Percentiles rank a stretch among this genome's conserved stretches.
Evolutionary conservation across 768 basidiomycete species (phyloP).

Genomic region (Kwoniella mangroviensis): DNA sequence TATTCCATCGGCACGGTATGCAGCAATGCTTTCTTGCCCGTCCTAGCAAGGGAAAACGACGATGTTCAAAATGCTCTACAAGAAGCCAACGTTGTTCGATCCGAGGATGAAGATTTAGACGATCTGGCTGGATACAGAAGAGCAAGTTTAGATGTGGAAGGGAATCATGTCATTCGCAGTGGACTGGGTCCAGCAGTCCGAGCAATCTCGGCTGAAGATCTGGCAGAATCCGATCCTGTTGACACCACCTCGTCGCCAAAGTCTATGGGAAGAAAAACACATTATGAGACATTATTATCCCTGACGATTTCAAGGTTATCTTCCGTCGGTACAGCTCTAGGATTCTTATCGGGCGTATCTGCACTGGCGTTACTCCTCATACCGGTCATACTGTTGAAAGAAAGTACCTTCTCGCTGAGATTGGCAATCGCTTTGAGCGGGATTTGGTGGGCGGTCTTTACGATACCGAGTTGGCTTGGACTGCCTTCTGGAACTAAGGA

Average conservation of each 20-base stretch:
- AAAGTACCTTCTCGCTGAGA: constrained; percentile 76
- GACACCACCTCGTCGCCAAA: too few relatives aligned
- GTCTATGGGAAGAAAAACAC: constrained; percentile 57
- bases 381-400: constrained; percentile 73
- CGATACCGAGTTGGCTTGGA: constrained; percentile 76
- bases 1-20: constrained; percentile 88
- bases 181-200: constrained; percentile 18
- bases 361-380: constrained; percentile 72
- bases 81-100: background rate
- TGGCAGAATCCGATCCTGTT: constrained; percentile 19
- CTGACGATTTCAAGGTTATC: constrained; percentile 81
- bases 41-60: constrained; percentile 67
- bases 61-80: constrained; percentile 23
- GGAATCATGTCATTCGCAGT: constrained; percentile 7
- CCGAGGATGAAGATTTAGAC: constrained; percentile 4
- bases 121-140: background rate
- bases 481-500: constrained; percentile 62
- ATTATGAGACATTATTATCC: constrained; percentile 64
- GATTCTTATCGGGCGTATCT: constrained; percentile 72
- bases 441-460: constrained; percentile 83
- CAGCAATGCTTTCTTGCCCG: constrained; percentile 85
- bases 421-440: constrained; percentile 85
- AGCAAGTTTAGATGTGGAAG: constrained; percentile 17
- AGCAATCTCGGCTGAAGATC: constrained; percentile 38
- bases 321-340: constrained; percentile 80